Evolutionary conservation across 176 grass and related monocot genomes (phyloP), one percentile per base, ranked within the genome.

Genomic region (Cocos nucifera): DNA sequence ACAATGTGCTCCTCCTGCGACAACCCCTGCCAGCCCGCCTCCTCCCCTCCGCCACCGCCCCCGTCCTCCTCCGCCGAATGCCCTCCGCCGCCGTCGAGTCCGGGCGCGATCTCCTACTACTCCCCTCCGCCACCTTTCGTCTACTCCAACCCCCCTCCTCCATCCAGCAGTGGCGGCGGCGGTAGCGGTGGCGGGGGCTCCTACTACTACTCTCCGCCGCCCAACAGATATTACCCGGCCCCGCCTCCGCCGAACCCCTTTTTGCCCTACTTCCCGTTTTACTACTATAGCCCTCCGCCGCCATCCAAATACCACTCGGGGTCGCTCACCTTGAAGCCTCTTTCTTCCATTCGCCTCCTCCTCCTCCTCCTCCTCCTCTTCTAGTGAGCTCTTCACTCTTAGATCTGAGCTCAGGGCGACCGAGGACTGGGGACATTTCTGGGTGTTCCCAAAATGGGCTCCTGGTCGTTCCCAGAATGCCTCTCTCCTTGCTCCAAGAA

Each of bases 201-300:
- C 6, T 68, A 68, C 27, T 56, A 44, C 65, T 68, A 56, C 19
- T 22, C 60, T 21, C 16, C 63, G 18, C 5, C 57, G 60, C 0
- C 65, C 18, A 39, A 54, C 4, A 49, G 59, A 8, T 17, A 26
- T 16, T 82, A 87, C 77, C 55, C 72, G 30, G 70, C 83, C 5
- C 91, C 92, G 52, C 92, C 92, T 21, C 93, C 93, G 49, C 93
- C 93, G 17, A 97, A 97, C 69, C 93, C 93, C 1, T 88, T 97
- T 84, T 64, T 97, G 9, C 93, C 93, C 14, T 97, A 97, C 79
- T 97, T 83, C 81, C 93, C 93, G 1, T 97, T 97, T 69, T 97
- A 91, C 81, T 97, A 85, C 64, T 85, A 91, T 69, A 91, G 63
- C 76, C 92, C 92, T 51, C 93, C 93, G 16, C 84, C 84, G 56